Base-by-base conservation (phyloP, 805 yeast genomes). In the Saccharomycopsis microspora region DNA sequence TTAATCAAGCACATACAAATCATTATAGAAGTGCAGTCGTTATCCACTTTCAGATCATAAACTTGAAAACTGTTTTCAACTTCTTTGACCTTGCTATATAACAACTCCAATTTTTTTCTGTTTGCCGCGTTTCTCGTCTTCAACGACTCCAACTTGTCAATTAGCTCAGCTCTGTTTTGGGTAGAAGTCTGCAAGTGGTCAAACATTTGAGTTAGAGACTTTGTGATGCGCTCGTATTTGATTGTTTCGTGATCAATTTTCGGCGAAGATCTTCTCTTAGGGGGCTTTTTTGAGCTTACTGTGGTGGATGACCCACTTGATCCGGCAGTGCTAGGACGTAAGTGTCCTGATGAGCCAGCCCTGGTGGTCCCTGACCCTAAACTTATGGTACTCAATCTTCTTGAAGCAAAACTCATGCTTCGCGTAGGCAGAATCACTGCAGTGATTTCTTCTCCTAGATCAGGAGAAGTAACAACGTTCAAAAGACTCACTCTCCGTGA, bases 1-100 rank as follows among this genome's bases (percentile, higher is more conserved):
- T 50, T 42, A 4, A 50, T 50, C 33, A 50, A 47, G 40, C 53
- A 50, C 50, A 50, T 50, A 39, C 53, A 50, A 33, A 50, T 50
- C 53, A 50, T 47, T 9, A 50, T 50, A 34, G 44, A 45, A 11
- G 46, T 50, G 30, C 53, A 50, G 41, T 50, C 53, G 29, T 44
- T 46, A 5, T 46, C 50, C 31, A 50, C 53, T 36, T 50, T 50
- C 33, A 32, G 29, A 36, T 46, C 50, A 39, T 50, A 47, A 19
- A 28, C 29, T 19, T 50, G 42, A 37, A 50, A 46, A 37, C 41
- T 50, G 40, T 19, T 44, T 30, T 50, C 51, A 5, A 50, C 53
- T 37, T 50, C 45, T 30, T 47, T 44, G 34, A 50, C 41, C 33
- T 37, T 39, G 9, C 10, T 28, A n/a, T 41, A 36, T 32, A 50